phyloP scores from a whole-genome alignment of 2,329 filamentous ascomycete species.

The Penicillium italicum region DNA sequence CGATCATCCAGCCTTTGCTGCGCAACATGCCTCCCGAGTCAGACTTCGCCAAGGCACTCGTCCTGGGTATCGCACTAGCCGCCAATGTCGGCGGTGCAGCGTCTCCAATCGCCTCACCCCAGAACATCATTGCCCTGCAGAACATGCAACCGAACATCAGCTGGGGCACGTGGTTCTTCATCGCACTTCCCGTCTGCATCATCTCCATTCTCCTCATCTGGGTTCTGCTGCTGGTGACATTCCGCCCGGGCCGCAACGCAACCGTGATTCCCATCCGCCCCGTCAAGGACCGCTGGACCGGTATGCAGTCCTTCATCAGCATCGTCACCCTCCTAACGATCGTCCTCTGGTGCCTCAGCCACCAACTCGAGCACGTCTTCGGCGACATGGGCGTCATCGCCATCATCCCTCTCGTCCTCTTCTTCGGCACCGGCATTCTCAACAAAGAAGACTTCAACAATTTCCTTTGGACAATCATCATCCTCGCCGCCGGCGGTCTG shows the following conservation, averaged over 20 bases:
- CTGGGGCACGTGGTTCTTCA: conserved; percentile 97
- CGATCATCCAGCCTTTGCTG: conserved; percentile 94
- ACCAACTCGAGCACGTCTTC: conserved; percentile 81
- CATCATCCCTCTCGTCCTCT: conserved; percentile 90
- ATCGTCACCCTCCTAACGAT: conserved; percentile 81
- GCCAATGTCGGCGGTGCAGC: conserved; percentile 96
- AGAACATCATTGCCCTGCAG: conserved; percentile 93
- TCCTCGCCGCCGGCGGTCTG: conserved; percentile 88
- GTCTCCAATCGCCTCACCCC: conserved; percentile 92
- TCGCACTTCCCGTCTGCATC: conserved; percentile 87
- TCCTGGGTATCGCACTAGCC: conserved; percentile 89
- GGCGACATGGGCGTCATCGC: conserved; percentile 98
- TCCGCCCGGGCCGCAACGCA: conserved; percentile 78
- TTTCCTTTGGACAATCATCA: conserved; percentile 99
- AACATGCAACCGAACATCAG: conserved; percentile 91
- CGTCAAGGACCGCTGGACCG: conserved; percentile 82
- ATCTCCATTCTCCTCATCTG: conserved; percentile 86
- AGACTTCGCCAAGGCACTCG: conserved; percentile 88
- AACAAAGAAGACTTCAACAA: conserved; percentile 99
- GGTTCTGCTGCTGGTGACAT: conserved; percentile 77
- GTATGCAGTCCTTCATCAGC: conserved; percentile 89
- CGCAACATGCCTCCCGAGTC: conserved; percentile 88
- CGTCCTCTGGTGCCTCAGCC: conserved; percentile 83
- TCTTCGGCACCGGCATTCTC: conserved; percentile 93
- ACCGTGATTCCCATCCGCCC: conserved; percentile 88